These are phyloP conservation scores for Camelina neglecta DNA, from an alignment of 345 rosid species.

Conservation along the genomic window DNA sequence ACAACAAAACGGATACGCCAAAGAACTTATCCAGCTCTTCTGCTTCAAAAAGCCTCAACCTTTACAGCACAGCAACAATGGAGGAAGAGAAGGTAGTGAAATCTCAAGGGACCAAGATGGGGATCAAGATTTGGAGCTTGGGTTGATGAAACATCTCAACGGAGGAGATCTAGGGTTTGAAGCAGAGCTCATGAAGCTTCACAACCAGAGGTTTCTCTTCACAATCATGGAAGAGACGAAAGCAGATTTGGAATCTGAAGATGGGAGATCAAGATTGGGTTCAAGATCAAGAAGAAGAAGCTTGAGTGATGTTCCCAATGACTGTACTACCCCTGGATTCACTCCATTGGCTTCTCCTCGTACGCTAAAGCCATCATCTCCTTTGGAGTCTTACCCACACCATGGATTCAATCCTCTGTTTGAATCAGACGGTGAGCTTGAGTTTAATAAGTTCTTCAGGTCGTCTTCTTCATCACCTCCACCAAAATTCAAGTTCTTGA, in stretches of 20 bases:
- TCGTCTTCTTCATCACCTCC: conserved; percentile 83
- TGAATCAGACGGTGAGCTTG: conserved; percentile 68
- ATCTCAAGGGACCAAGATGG: conserved; percentile 32
- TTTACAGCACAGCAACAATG: conserved; percentile 37
- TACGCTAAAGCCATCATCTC: conserved; percentile 53
- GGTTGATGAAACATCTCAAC: conserved; percentile 60
- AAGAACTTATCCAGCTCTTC: conserved; percentile 62
- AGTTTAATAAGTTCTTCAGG: conserved; percentile 51
- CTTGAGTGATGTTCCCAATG: conserved; percentile 64
- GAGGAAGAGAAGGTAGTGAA: conserved; percentile 25
- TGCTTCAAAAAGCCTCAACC: conserved; percentile 64
- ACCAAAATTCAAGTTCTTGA: conserved; percentile 90
- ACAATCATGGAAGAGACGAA: conserved; percentile 93
- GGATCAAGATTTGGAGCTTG: conserved; percentile 60
- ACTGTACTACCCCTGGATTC: conserved; percentile 54
- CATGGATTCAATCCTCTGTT: conserved; percentile 86
- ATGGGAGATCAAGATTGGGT: conserved; percentile 64
- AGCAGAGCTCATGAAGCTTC: conserved; percentile 91
- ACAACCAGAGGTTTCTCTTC: conserved; percentile 92
- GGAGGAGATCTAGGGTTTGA: conserved; percentile 58
- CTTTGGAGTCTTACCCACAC: conserved; percentile 55
- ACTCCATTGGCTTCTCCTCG: conserved; percentile 81
- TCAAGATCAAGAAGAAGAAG: conserved; percentile 72
- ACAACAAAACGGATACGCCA: conserved; percentile 48
- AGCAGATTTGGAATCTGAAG: conserved; percentile 96